Evolutionary conservation across 352 stramenopile species (phyloP).

Genomic region (Pythium angustatum): DNA sequence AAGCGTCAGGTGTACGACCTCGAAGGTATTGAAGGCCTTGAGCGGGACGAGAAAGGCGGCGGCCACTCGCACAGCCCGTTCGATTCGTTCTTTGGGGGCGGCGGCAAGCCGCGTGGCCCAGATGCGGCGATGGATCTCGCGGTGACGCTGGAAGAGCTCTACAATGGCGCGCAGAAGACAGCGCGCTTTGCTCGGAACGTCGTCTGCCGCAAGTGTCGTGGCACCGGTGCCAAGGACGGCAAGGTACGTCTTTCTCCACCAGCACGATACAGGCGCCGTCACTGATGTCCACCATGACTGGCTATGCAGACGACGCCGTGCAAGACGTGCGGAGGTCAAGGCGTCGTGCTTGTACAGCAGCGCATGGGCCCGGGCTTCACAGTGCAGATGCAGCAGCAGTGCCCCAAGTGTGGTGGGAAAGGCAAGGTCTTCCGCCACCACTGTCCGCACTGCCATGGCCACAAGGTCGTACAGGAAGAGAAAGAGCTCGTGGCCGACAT

Average conservation of each 20-base stretch:
- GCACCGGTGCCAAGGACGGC: conserved; percentile 79
- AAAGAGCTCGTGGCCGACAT: conserved; percentile 80
- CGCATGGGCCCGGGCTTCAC: conserved; percentile 83
- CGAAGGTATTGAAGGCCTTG: conserved; percentile 88
- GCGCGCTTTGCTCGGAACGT: conserved; percentile 71
- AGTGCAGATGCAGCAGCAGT: conserved; percentile 90
- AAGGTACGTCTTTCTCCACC: conserved; percentile 36
- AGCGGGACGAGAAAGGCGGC: conserved; percentile 65
- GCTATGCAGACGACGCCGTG: conserved; percentile 56
- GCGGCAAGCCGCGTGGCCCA: conserved; percentile 67
- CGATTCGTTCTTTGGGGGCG: conserved; percentile 78
- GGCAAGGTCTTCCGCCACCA: conserved; percentile 96
- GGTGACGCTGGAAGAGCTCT: conserved; percentile 85
- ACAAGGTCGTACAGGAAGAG: conserved; percentile 83
- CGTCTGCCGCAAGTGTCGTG: conserved; percentile 84
- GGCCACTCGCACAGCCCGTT: conserved; percentile 60
- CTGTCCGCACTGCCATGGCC: conserved; percentile 86
- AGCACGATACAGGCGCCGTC: background rate
- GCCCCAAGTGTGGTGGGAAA: conserved; percentile 76
- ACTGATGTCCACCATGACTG: background rate
- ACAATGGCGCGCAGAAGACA: conserved; percentile 80
- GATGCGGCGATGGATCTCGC: conserved; percentile 74
- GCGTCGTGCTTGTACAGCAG: conserved; percentile 80
- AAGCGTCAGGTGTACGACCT: conserved; percentile 92
- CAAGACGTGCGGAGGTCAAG: conserved; percentile 69